Evolutionary conservation across 768 basidiomycete genomes (phyloP).

Genomic region (Auriscalpium microsporum): DNA sequence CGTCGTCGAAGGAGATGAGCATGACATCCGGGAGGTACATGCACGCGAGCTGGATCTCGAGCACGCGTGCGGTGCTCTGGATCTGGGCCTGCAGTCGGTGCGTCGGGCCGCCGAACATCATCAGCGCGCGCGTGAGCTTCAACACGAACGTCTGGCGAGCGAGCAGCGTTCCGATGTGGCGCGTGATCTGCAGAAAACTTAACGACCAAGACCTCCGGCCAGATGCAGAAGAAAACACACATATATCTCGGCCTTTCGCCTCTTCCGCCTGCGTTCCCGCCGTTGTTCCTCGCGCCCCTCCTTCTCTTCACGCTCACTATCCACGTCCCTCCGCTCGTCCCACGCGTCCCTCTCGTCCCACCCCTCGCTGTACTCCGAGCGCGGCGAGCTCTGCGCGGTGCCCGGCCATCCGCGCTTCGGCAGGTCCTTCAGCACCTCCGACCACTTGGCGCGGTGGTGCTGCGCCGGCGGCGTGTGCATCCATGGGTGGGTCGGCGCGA

Average conservation of each 20-base stretch:
- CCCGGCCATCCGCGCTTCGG: slow-evolving; percentile 23
- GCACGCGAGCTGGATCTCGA: slow-evolving; percentile 68
- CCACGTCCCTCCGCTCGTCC: slow-evolving; percentile 12
- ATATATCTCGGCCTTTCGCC: slow-evolving; percentile 69
- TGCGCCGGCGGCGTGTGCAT: neutral
- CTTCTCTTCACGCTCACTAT: slow-evolving; percentile 16
- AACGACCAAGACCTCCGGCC: neutral
- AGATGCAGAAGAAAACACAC: slow-evolving; percentile 33
- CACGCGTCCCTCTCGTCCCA: slow-evolving; percentile 19
- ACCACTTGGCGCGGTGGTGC: slow-evolving; percentile 22
- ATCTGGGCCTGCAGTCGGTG: slow-evolving; percentile 81
- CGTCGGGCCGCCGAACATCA: slow-evolving; percentile 82
- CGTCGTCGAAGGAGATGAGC: slow-evolving; percentile 78
- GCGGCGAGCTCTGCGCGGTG: slow-evolving; percentile 22
- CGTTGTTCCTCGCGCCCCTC: slow-evolving; percentile 34
- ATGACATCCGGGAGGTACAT: slow-evolving; percentile 71
- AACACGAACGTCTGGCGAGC: slow-evolving; percentile 78
- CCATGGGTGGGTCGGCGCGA: slow-evolving; percentile 1
- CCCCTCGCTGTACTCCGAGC: slow-evolving; percentile 21
- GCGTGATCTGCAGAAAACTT: slow-evolving; percentile 49
- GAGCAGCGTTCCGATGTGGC: slow-evolving; percentile 75
- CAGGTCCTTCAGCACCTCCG: slow-evolving; percentile 31
- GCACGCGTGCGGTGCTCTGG: slow-evolving; percentile 66
- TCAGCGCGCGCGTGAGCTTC: slow-evolving; percentile 78
- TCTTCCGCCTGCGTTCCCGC: slow-evolving; percentile 36